These are phyloP conservation scores for Tubosaeta sp. DNA, from an alignment of 768 basidiomycete genomes.

Conservation along the genomic window DNA sequence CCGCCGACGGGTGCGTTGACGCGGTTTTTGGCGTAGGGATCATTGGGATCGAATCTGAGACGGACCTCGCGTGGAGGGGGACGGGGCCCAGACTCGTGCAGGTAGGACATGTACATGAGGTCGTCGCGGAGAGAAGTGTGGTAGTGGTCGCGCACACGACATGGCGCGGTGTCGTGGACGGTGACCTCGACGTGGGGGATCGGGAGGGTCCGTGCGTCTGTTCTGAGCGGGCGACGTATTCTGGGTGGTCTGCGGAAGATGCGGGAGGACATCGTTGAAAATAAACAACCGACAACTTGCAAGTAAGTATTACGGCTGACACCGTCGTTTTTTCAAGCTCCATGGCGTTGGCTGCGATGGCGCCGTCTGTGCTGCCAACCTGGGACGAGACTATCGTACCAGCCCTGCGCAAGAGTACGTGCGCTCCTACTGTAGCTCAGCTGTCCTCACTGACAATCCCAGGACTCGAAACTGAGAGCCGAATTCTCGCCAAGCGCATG, in stretches of 20 bases:
- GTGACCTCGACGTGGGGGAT: conserved; percentile 63
- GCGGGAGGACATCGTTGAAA: conserved; percentile 19
- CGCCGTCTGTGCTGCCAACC: conserved; percentile 40
- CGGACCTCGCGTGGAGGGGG: conserved; percentile 55
- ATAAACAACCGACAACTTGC: background rate
- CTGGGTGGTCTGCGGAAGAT: conserved; percentile 54
- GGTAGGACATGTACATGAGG: conserved; percentile 93
- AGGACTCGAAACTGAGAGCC: conserved; percentile 82
- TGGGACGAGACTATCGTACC: conserved; percentile 87
- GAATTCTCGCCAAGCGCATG: conserved; percentile 70
- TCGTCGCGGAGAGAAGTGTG: conserved; percentile 76
- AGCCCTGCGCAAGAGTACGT: conserved; percentile 70
- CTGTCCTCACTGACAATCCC: background rate
- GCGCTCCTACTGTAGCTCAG: background rate
- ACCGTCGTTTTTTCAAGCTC: background rate
- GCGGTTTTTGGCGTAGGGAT: conserved; percentile 82
- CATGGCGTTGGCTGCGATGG: conserved; percentile 38
- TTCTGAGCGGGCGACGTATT: conserved; percentile 41
- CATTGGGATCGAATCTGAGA: conserved; percentile 65
- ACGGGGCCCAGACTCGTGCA: conserved; percentile 59
- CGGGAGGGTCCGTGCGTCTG: conserved; percentile 60
- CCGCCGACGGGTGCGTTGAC: conserved; percentile 74
- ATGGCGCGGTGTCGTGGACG: conserved; percentile 66
- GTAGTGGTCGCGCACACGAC: conserved; percentile 82
- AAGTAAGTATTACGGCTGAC: background rate